A percentile compares a stretch with the other conserved stretches of the same genome.
Evolutionary conservation across 768 basidiomycete genomes (phyloP).

Genomic region (Plicaturopsis crispa): DNA sequence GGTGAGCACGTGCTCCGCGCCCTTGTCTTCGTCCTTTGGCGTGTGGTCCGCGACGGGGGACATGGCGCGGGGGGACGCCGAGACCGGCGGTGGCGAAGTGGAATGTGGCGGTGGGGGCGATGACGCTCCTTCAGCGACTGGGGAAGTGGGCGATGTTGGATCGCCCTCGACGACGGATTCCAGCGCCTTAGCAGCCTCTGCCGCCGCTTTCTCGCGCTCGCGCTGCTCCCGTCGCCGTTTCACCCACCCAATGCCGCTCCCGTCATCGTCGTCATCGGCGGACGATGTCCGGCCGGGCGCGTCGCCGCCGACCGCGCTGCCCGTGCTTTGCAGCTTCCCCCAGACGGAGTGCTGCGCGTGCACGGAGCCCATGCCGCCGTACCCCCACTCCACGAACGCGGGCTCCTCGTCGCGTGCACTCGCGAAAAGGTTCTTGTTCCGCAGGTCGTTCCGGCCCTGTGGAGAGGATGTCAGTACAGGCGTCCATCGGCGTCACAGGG

Average conservation of each 20-base stretch:
- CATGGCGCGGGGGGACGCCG: too few relatives aligned
- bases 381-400: slow-evolving; percentile 91
- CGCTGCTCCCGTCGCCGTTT: slow-evolving; percentile 49
- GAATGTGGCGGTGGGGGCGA: too few relatives aligned
- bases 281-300: slow-evolving; percentile 19
- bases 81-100: too few relatives aligned
- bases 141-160: too few relatives aligned
- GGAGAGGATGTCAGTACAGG: slow-evolving; percentile 16
- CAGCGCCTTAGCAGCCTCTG: slow-evolving; percentile 12
- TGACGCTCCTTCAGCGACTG: too few relatives aligned
- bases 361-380: slow-evolving; percentile 73
- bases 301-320: slow-evolving; percentile 12
- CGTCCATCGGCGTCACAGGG: too few relatives aligned
- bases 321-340: slow-evolving; percentile 26
- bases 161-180: slow-evolving; percentile 2
- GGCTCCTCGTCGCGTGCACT: slow-evolving; percentile 62
- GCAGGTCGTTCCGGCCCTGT: slow-evolving; percentile 9
- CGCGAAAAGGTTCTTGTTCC: slow-evolving; percentile 51
- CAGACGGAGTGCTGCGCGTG: slow-evolving; percentile 29
- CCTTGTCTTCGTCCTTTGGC: slow-evolving; percentile 9
- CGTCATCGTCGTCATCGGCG: slow-evolving; percentile 62
- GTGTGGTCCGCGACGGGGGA: too few relatives aligned
- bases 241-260: slow-evolving; percentile 85
- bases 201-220: slow-evolving; percentile 38
- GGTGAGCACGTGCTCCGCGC: slow-evolving; percentile 13